A percentile compares a stretch with the other conserved stretches of the same genome.
Conservation (phyloP, 805 yeast genomes). For the Yamadazyma nakazawae region DNA sequence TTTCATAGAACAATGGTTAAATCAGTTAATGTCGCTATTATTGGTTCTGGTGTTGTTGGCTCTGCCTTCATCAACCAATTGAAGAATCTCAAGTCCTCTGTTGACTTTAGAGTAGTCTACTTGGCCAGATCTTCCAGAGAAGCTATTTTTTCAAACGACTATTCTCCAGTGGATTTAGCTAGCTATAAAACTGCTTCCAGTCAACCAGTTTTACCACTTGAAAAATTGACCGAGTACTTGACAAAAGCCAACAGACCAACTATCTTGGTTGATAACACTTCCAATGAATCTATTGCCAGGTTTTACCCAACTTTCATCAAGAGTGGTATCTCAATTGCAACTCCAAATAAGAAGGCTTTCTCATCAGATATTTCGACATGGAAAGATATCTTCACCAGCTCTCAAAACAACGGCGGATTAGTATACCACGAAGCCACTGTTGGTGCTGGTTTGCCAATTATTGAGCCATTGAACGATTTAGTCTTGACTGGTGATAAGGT, state of each 20-base stretch:
- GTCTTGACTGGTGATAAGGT: slow-evolving; percentile 91
- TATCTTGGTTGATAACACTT: slow-evolving; percentile 91
- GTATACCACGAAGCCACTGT: slow-evolving; percentile 98
- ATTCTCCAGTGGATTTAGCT: slow-evolving; percentile 63
- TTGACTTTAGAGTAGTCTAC: slow-evolving; percentile 72
- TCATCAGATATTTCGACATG: slow-evolving; percentile 72
- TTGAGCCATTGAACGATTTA: slow-evolving; percentile 84
- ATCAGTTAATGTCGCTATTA: slow-evolving; percentile 44
- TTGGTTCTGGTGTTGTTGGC: slow-evolving; percentile 93
- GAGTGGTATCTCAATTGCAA: slow-evolving; percentile 87
- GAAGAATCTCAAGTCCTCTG: slow-evolving; percentile 53
- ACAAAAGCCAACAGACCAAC: slow-evolving; percentile 68
- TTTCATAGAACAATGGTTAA: slow-evolving; percentile 7
- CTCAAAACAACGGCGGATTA: slow-evolving; percentile 57
- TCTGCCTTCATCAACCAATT: slow-evolving; percentile 85
- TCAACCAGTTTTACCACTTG: slow-evolving; percentile 50
- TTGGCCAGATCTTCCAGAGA: slow-evolving; percentile 69
- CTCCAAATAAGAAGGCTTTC: slow-evolving; percentile 98
- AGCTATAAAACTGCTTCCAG: slow-evolving; percentile 52
- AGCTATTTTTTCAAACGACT: slow-evolving; percentile 67
- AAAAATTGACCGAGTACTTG: slow-evolving; percentile 60
- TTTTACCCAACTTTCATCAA: slow-evolving; percentile 71
- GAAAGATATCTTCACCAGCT: slow-evolving; percentile 64
- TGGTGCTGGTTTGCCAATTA: slow-evolving; percentile 96
- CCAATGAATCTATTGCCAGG: slow-evolving; percentile 72